Evolutionary conservation across 192 early-diverging fungal species (phyloP).

Genomic region (Pilaira anomala): DNA sequence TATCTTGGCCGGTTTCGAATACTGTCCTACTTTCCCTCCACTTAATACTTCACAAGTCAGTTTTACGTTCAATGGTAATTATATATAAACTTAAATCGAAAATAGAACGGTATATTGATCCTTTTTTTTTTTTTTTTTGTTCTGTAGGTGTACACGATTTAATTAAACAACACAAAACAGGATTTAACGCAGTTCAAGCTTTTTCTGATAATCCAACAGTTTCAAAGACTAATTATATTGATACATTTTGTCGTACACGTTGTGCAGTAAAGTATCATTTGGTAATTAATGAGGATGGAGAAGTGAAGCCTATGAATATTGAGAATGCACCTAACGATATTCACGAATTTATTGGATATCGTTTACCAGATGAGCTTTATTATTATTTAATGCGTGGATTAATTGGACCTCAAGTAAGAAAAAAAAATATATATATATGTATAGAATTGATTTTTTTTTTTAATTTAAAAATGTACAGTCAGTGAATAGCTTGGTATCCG

Average conservation of each 20-base stretch:
- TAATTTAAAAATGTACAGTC: no score
- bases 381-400: slow-evolving; percentile 66
- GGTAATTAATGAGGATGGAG: slow-evolving; percentile 67
- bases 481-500: slow-evolving; percentile 65
- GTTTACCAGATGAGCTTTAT: slow-evolving; percentile 68
- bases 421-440: not conserved
- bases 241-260: slow-evolving; percentile 66
- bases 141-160: slow-evolving; percentile 50
- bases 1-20: slow-evolving; percentile 77
- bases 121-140: no score
- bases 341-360: slow-evolving; percentile 78
- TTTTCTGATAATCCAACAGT: slow-evolving; percentile 55
- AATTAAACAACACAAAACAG: slow-evolving; percentile 63
- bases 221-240: slow-evolving; percentile 62
- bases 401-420: slow-evolving; percentile 52
- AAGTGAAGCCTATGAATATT: slow-evolving; percentile 62
- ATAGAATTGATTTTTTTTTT: not conserved
- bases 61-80: slow-evolving; percentile 66
- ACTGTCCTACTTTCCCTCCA: slow-evolving; percentile 69
- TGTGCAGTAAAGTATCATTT: slow-evolving; percentile 72
- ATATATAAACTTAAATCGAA: not conserved
- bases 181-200: slow-evolving; percentile 68
- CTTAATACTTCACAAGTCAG: slow-evolving; percentile 47
- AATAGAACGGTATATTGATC: slow-evolving; percentile 4
- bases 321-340: slow-evolving; percentile 69